Evolutionary conservation across 768 basidiomycete genomes (phyloP).

Genomic region (Hericium coralloides): DNA sequence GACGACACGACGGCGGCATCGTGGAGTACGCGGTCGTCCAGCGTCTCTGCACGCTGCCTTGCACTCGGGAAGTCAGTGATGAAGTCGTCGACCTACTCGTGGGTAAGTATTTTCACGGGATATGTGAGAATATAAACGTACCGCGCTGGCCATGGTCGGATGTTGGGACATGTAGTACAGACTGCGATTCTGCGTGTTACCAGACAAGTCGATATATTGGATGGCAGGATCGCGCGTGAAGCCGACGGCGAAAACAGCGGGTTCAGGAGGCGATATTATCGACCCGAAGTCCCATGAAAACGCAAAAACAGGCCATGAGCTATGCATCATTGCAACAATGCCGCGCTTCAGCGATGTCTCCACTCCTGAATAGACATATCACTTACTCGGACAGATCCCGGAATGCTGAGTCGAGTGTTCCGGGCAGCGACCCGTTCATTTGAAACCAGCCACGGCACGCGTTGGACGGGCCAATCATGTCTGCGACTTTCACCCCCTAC

Average conservation of each 20-base stretch:
- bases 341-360: not conserved
- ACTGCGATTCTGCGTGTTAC: not conserved
- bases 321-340: not conserved
- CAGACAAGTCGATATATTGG: not conserved
- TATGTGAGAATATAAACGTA: not conserved
- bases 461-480: not conserved
- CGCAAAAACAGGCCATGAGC: not conserved
- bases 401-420: not conserved
- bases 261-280: not conserved
- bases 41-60: not conserved
- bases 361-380: no score
- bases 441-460: not conserved
- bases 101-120: not conserved
- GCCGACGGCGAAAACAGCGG: not conserved
- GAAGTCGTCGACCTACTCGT: conserved; percentile 2
- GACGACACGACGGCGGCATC: not conserved
- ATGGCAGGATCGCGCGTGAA: not conserved
- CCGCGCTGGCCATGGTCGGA: not conserved
- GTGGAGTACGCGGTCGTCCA: not conserved
- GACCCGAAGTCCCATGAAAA: not conserved
- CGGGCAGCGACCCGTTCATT: not conserved
- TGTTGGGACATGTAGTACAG: not conserved
- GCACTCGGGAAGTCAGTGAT: conserved; percentile 5
- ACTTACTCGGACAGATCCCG: not conserved
- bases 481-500: not conserved